Base-by-base conservation (phyloP, 1,139 yeast species). In the Saccharomycopsis crataegensis region DNA sequence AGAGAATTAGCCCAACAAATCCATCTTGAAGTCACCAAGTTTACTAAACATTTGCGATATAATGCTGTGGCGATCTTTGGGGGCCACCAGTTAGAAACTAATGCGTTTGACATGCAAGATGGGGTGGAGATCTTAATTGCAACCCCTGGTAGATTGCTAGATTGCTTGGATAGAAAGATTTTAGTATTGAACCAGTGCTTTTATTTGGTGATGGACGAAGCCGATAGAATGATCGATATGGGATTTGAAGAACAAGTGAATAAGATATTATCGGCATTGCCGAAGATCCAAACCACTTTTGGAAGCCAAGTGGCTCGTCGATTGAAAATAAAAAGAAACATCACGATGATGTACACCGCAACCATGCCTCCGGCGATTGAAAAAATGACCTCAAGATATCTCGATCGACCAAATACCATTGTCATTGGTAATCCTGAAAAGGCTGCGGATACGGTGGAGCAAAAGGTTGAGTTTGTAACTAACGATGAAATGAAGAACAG, bases 1-100 rank as follows among this genome's bases (percentile, higher is more conserved):
- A 80, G 98, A 70, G 99, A 93, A 68, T 75, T 93, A 62, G 97
- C 96, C 0, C 82, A 84, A 58, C 98, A 93, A 66, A 90, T 89
- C 53, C 82, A 85, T 52, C 63, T 65, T 5, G 95, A 86, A 64
- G 79, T 88, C 3, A 66, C 70, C 50, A 82, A 77, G 61, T 79
- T 88, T 59, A 64, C 74, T 42, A 57, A 60, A 2, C 67, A 66
- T 8, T 61, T 73, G 54, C 65, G 72, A 34, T 73, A 82, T 57
- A 73, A 71, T 17, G 79, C 80, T 4, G 80, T 82, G 0, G 82
- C 91, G 8, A 74, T 93, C 4, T 93, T 91, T 51, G 99, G 99
- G 53, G 99, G 98, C 6, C 96, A 87, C 62, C 77, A 86, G 28
- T 80, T 89, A 53, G 94, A 86, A 58, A 89, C 83, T 57, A 88